These are phyloP conservation scores for Rhynchospora tenuis DNA, from an alignment of 176 grass and related monocot species.

Conservation along the genomic window DNA sequence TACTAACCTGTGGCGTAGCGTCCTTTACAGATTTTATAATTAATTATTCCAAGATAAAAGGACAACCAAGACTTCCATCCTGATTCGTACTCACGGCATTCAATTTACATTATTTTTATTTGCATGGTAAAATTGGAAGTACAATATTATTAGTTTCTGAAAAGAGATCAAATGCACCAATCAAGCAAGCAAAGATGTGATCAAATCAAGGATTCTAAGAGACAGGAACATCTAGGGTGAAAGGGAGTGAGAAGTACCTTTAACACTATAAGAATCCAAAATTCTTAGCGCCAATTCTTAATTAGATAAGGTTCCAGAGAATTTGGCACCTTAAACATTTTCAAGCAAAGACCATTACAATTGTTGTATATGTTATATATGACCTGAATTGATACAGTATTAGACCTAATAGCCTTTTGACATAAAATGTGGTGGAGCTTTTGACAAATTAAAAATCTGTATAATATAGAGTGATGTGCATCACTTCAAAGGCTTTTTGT, in stretches of 20 bases:
- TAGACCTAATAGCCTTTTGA: too few relatives aligned
- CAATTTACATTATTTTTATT: neutral
- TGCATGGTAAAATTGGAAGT: neutral
- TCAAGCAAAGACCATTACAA: neutral
- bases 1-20: neutral
- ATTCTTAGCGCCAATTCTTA: neutral
- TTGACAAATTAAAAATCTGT: too few relatives aligned
- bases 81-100: neutral
- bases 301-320: neutral
- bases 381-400: too few relatives aligned
- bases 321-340: neutral
- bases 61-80: neutral
- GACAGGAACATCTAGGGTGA: neutral
- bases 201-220: neutral
- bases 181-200: neutral
- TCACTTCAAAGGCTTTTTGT: too few relatives aligned
- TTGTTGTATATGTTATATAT: too few relatives aligned
- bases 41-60: neutral
- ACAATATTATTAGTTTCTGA: neutral
- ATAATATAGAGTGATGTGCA: too few relatives aligned
- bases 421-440: too few relatives aligned
- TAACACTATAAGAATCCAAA: neutral
- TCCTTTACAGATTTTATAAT: neutral
- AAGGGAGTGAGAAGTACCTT: neutral
- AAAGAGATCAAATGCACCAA: neutral